Base-by-base conservation (phyloP, 805 yeast genomes). In the Candida tibetensis region DNA sequence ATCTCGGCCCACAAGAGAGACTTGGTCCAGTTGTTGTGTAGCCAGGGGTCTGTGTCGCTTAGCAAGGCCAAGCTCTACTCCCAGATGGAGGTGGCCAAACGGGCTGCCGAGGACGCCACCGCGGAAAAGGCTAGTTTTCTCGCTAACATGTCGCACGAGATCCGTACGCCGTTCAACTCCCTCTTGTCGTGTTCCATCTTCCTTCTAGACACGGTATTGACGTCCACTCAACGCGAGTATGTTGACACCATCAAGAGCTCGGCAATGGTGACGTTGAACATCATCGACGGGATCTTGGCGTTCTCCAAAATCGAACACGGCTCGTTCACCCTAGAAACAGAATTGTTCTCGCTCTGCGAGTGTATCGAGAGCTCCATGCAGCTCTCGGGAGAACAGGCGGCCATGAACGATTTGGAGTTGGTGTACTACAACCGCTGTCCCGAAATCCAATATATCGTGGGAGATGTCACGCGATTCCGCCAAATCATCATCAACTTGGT, bases 231-330 rank as follows among this genome's bases (percentile, higher is more conserved):
- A 45, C 51, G 64, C 16, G 76, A 72, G 40, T 75, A 75, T 44
- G 80, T 74, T 6, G 77, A 73, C 42, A 75, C 78, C 8, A 73
- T 76, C 37, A 64, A 67, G 46, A 61, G 62, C 37, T 70, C 77
- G 4, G 77, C 80, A 0, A 64, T 72, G 62, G 74, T 73, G 5
- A 70, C 79, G 1, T 56, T 75, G 36, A 71, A 64, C 38, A 76
- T 75, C 30, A 76, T 75, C 34, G 79, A 76, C 45, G 79, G 77
- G 4, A 76, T 75, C 17, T 58, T 75, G 37, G 77, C 77, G 4
- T 75, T 75, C 51, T 71, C 77, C 17, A 76, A 76, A 50, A 69
- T 75, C 27, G 81, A 75, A 45, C 79, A 74, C 43, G 79, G 80
- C 2, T 72, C 77, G 9, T 68, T 76, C 30, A 63, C 64, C 5